Base-by-base conservation (phyloP, 2,329 filamentous ascomycete species). In the Colletotrichum lindemuthianum region DNA sequence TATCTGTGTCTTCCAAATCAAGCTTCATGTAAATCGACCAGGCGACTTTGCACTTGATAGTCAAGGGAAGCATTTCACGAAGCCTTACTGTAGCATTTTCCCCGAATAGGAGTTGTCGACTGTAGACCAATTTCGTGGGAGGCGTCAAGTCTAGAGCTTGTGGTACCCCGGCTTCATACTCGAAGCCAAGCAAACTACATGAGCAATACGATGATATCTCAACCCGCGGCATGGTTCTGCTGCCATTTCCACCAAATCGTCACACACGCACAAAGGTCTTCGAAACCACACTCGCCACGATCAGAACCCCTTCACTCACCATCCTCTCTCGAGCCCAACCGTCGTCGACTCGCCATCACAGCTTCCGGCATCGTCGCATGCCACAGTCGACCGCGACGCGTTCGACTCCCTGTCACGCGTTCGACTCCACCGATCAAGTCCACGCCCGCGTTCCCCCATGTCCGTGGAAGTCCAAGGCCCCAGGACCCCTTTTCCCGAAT, bases 361-460 rank as follows among this genome's bases (percentile, higher is more conserved):
- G 10, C 43, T 45, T 24, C 24, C 43, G 2, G 15, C 9, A n/a
- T 45, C 43, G 43, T 16, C 8, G 24, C 4, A 13, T 15, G 24
- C 24, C 24, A 24, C 24, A 24, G 24, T 24, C 24, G 24, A 45
- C 15, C 36, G 40, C 43, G 45, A 63, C 60, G 60, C 60, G 60
- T 59, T 54, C 7, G 9, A 16, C n/a, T 45, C 43, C n/a, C 24
- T 9, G n/a, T 9, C n/a, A 45, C 43, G 43, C 43, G 43, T 45
- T n/a, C 24, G 24, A 48, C 60, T 53, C 60, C 60, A 60, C 58
- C 50, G 33, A 11, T 44, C n/a, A 33, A 33, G 44, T 36, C 49
- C 58, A 52, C 45, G 52, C 40, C 55, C 60, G 54, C 60, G 60
- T 37, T 45, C 48, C 55, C 60, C 55, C 60, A 53, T 59, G 55